Evolutionary conservation across 148 eudicot species (phyloP), one percentile per base, ranked within the genome.

Genomic region (Heliosperma pusillum): DNA sequence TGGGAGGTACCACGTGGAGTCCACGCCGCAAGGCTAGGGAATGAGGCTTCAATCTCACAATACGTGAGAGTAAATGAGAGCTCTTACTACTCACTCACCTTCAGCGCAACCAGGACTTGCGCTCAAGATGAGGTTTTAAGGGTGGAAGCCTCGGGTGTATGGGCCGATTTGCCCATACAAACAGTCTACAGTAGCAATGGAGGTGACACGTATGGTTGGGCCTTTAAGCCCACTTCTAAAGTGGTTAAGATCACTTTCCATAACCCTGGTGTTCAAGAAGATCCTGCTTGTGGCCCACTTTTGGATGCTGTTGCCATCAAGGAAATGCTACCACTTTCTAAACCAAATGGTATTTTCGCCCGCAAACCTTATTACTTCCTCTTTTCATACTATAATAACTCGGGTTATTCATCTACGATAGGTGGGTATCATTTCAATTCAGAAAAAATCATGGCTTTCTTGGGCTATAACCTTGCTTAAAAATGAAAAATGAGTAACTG

Each of bases 131-230:
- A 93, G 82, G 91, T 93, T 40, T 69, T 93, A 64, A 78, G 88
- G 52, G 84, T 93, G 27, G 71, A 86, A 0, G 89, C 87, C 56
- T 80, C 88, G 7, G 58, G 53, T 0, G 57, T 47, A 5, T 44
- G 72, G 8, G 68, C 75, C 6, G 88, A 89, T 75, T 87, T 93
- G 19, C 90, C 89, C 0, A 76, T 93, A 1, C 95, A 93, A 74
- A 93, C 97, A 0, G 59, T 93, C 77, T 93, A 83, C 55, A 91
- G 97, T 60, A 84, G 86, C 36, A 52, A 85, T 71, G 98, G 98
- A 15, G 97, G 90, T 2, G 98, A 93, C 40, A 88, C 93, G 22
- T 93, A 93, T 71, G 97, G 85, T 3, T 91, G 89, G 94, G 88
- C 87, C 3, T 91, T 93, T 40, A 56, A 50, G 70, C 88, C 94